Conservation (phyloP, 768 basidiomycete species). For the Mycena venus region DNA sequence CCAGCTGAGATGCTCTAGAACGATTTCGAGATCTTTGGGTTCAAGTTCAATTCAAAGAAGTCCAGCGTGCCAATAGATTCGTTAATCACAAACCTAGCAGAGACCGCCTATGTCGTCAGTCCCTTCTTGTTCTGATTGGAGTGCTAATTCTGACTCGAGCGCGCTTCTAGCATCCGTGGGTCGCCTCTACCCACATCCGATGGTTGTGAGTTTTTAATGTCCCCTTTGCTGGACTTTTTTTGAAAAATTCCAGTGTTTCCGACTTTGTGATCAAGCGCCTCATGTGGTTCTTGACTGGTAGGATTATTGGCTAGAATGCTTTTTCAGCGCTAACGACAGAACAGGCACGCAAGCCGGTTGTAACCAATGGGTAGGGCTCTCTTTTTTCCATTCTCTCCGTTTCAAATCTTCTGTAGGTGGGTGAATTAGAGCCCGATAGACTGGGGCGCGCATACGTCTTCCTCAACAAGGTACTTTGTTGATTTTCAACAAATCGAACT, state of each 20-base stretch:
- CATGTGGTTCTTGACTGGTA: slow-evolving; percentile 72
- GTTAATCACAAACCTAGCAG: slow-evolving; percentile 70
- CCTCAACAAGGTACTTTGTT: slow-evolving; percentile 62
- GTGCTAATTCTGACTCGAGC: no score
- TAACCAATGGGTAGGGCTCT: slow-evolving; percentile 67
- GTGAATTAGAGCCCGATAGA: slow-evolving; percentile 65
- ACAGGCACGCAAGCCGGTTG: slow-evolving; percentile 68
- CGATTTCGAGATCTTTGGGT: slow-evolving; percentile 68
- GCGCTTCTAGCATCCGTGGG: slow-evolving; percentile 66
- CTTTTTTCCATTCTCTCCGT: not conserved
- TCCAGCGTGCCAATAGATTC: slow-evolving; percentile 58
- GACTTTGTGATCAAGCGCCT: slow-evolving; percentile 73
- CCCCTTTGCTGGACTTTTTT: not conserved
- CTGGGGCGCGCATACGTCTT: slow-evolving; percentile 76
- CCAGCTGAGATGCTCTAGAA: slow-evolving; percentile 48
- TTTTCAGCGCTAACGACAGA: slow-evolving; percentile 45
- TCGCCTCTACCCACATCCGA: slow-evolving; percentile 64
- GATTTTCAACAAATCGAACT: not conserved
- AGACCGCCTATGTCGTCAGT: slow-evolving; percentile 65
- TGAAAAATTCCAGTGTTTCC: slow-evolving; percentile 48
- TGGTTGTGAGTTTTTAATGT: slow-evolving; percentile 63
- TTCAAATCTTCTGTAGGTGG: slow-evolving; percentile 50
- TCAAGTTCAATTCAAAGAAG: slow-evolving; percentile 53
- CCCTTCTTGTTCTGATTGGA: not conserved
- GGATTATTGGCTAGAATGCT: slow-evolving; percentile 34